Evolutionary conservation across 2,329 filamentous ascomycete species (phyloP).

Genomic region (Fusarium proliferatum): DNA sequence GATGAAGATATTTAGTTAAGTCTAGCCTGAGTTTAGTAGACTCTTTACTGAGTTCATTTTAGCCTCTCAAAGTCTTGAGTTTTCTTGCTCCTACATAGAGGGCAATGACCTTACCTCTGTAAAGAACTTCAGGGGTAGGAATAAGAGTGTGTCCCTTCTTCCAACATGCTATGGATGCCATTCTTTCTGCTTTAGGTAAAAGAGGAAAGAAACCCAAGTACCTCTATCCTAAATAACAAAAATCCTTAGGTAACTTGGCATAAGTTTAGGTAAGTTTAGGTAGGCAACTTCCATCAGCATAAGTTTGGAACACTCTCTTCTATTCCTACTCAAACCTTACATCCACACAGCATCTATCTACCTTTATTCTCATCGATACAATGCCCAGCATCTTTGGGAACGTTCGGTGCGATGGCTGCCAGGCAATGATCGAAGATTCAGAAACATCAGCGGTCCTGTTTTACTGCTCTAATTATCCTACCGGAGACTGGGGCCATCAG

Average conservation of each 20-base stretch:
- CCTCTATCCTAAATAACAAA: neutral
- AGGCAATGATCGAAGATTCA: neutral
- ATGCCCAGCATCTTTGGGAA: neutral
- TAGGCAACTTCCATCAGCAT: too few species aligned
- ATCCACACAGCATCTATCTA: neutral
- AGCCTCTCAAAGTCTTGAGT: neutral
- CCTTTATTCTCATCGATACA: too few species aligned
- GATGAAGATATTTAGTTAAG: neutral
- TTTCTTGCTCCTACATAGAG: too few species aligned
- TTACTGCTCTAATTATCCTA: rapidly evolving
- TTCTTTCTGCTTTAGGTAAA: too few species aligned
- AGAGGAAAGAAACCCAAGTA: neutral
- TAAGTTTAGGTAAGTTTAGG: neutral
- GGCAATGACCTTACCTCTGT: neutral
- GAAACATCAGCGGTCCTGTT: neutral
- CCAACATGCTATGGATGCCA: neutral
- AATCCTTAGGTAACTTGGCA: neutral
- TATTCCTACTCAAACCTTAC: neutral
- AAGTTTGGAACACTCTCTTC: too few species aligned
- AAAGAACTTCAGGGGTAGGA: neutral
- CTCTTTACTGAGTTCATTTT: neutral
- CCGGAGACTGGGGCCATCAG: neutral
- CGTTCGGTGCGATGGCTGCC: neutral
- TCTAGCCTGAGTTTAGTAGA: neutral
- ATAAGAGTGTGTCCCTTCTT: neutral